Evolutionary conservation across 768 basidiomycete species (phyloP), one percentile per base, ranked within the genome.

Genomic region (Pulveroboletus sp.): DNA sequence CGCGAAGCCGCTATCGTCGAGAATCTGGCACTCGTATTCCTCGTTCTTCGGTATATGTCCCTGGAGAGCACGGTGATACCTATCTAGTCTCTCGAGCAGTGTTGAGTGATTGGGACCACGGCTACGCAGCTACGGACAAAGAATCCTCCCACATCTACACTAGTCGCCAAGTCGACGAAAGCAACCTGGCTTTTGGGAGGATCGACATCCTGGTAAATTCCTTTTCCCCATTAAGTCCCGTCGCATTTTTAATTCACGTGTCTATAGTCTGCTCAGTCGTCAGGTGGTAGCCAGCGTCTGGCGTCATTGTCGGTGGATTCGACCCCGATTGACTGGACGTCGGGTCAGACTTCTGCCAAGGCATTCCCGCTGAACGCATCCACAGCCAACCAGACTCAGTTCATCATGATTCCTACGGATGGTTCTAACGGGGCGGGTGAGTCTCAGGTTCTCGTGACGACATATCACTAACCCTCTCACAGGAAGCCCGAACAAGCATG

Each of bases 151-250:
- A 44, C 38, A 12, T 38, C 1, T 8, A 42, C 24, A 17, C 20
- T 47, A 50, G 54, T 8, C 59, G 47, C 45, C 56, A 52, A 29
- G 34, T 25, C 29, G 43, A 44, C n/a, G 61, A 47, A 38, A 49
- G 41, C 24, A 48, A 44, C 10, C 66, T 67, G 3, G 71, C 67
- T 8, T 60, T 69, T 8, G 80, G 82, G 5, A 67, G 49, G 4
- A 65, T 83, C 40, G 72, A 77, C 52, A 74, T 84, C 50, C 64
- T 78, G 69, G 82, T 74, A 51, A 43, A 74, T 68, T 12, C 11
- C 40, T n/a, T 32, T 25, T 47, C 27, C 32, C 25, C 12, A 16
- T 31, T 35, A 23, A 13, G 34, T 49, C 58, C 42, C 48, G 27
- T 47, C 51, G 9, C 33, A 45, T 16, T 31, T 52, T 49, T 14